Percentiles rank a stretch among this genome's conserved stretches.
Evolutionary conservation across 2,329 filamentous ascomycete genomes (phyloP).

Genomic region (Phaeoacremonium minimum): DNA sequence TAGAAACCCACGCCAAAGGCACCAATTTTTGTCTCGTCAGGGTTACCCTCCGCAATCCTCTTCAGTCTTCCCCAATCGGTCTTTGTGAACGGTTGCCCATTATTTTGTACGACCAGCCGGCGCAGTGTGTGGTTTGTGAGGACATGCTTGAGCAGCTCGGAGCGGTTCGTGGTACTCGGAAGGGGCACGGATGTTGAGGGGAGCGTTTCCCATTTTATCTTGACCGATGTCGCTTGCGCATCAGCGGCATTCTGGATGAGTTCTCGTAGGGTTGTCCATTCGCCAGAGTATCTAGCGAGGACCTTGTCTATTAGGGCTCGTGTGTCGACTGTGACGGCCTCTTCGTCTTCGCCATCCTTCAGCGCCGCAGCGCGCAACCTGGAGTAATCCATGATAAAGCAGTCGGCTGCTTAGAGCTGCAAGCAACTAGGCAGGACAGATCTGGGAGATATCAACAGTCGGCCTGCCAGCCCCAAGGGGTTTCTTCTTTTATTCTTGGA

Average conservation of each 20-base stretch:
- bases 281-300: conserved; percentile 89
- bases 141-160: conserved; percentile 74
- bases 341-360: conserved; percentile 81
- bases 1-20: conserved; percentile 99
- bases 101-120: conserved; percentile 86
- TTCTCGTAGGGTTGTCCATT: conserved; percentile 87
- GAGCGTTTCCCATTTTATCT: conserved; percentile 86
- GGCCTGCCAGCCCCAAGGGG: no score
- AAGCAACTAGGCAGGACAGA: no score
- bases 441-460: no score
- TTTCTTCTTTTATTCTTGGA: no score
- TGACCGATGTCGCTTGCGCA: conserved; percentile 84
- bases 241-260: conserved; percentile 98
- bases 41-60: conserved; percentile 97
- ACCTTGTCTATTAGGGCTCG: conserved; percentile 97
- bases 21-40: conserved; percentile 97
- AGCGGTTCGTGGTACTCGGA: conserved; percentile 56
- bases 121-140: conserved; percentile 82
- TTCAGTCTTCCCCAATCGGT: conserved; percentile 94
- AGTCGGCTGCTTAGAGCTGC: conserved; percentile 1
- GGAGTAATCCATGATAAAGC: conserved; percentile 61
- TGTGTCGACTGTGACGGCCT: conserved; percentile 97
- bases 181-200: conserved; percentile 78
- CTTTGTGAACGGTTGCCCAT: conserved; percentile 80
- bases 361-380: conserved; percentile 83